Percentiles rank a stretch among this genome's conserved stretches.
These are phyloP conservation scores for Metschnikowia drakensbergensis DNA, from an alignment of 805 yeast species.

Conservation along the genomic window DNA sequence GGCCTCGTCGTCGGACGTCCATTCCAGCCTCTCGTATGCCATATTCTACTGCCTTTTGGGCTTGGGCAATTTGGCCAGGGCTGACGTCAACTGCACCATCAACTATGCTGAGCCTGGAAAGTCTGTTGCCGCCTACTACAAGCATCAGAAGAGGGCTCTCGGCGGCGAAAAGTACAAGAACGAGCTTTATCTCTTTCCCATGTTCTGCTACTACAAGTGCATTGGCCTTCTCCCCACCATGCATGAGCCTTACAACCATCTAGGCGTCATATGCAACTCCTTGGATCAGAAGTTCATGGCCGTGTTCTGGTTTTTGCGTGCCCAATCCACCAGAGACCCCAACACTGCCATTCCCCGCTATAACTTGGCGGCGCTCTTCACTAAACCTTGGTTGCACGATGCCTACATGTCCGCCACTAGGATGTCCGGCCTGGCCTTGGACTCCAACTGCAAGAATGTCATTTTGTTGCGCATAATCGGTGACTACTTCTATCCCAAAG, in stretches of 20 bases:
- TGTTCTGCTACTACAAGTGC: slow-evolving; percentile 46
- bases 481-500: slow-evolving; percentile 40
- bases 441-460: slow-evolving; percentile 17
- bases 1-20: slow-evolving; percentile 8
- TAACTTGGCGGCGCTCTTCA: slow-evolving; percentile 40
- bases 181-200: slow-evolving; percentile 25
- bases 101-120: slow-evolving; percentile 16
- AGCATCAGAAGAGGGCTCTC: slow-evolving; percentile 5
- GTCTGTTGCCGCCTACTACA: slow-evolving; percentile 13
- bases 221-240: slow-evolving; percentile 59
- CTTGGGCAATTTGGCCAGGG: slow-evolving; percentile 17
- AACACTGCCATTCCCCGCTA: slow-evolving; percentile 44
- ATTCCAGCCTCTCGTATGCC: slow-evolving; percentile 13
- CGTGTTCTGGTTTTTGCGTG: slow-evolving; percentile 52
- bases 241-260: slow-evolving; percentile 62
- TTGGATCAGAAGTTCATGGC: slow-evolving; percentile 45
- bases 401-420: slow-evolving; percentile 12
- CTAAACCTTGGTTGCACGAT: slow-evolving; percentile 33
- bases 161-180: slow-evolving; percentile 31
- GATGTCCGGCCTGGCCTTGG: slow-evolving; percentile 3
- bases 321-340: slow-evolving; percentile 50
- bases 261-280: slow-evolving; percentile 45
- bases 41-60: slow-evolving; percentile 17
- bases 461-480: slow-evolving; percentile 38
- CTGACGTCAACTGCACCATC: slow-evolving; percentile 9